Percentiles rank a stretch among this genome's conserved stretches.
Evolutionary conservation across 495 filamentous ascomycete species (phyloP).

Genomic region (Corynascus novoguineensis): DNA sequence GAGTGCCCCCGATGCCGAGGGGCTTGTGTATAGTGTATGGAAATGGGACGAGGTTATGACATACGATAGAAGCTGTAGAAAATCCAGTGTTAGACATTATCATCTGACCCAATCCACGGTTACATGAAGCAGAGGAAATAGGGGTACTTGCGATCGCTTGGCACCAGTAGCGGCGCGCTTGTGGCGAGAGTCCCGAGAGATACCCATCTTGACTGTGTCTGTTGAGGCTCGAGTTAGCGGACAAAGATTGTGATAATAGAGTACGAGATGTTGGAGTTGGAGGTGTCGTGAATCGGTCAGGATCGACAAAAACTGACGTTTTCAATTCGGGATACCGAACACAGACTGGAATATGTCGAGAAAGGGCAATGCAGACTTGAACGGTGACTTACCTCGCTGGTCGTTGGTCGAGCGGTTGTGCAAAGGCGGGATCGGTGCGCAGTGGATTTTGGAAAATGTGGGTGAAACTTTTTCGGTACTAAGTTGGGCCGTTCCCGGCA

Average conservation of each 20-base stretch:
- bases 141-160: constrained; percentile 61
- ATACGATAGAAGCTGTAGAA: constrained; percentile 34
- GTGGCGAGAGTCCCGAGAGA: constrained; percentile 97
- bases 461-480: constrained; percentile 29
- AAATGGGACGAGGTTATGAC: constrained; percentile 22
- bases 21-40: constrained; percentile 16
- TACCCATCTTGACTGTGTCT: constrained; percentile 76
- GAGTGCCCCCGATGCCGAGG: constrained; percentile 29
- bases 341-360: background rate
- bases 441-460: constrained; percentile 33
- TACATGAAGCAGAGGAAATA: constrained; percentile 4
- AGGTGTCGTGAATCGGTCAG: background rate
- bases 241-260: constrained; percentile 7
- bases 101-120: background rate
- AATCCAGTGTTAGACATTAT: constrained; percentile 21
- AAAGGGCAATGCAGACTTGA: constrained; percentile 5
- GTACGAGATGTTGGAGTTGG: constrained; percentile 7
- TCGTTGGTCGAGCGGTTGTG: constrained; percentile 25
- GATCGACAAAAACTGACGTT: background rate
- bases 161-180: constrained; percentile 97
- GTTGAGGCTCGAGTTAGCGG: constrained; percentile 15
- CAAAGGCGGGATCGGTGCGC: constrained; percentile 12
- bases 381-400: constrained; percentile 22
- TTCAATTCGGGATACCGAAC: constrained; percentile 2
- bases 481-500: constrained; percentile 24